These are phyloP conservation scores for Microbotryum lychnidis-dioicae DNA, from an alignment of 1,284 basidiomycete species.

Conservation along the genomic window DNA sequence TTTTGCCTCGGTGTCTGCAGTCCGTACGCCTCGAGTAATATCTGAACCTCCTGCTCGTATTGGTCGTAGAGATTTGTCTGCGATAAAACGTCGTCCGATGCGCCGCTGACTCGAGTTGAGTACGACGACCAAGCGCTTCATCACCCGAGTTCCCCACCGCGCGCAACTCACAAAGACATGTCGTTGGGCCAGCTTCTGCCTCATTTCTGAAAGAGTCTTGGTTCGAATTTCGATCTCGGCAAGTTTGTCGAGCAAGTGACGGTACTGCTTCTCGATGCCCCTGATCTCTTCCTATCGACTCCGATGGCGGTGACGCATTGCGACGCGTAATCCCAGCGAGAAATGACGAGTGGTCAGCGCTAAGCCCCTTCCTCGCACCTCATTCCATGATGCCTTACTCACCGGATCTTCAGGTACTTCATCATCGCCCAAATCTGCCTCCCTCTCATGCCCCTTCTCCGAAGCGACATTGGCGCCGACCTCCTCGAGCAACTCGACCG, in stretches of 20 bases:
- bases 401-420: slow-evolving; percentile 9
- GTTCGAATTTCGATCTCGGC: slow-evolving; percentile 9
- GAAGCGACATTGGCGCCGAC: slow-evolving; percentile 13
- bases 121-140: background rate
- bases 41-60: slow-evolving; percentile 3
- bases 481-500: background rate
- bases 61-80: slow-evolving; percentile 19
- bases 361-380: too few relatives aligned
- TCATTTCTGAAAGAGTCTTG: slow-evolving; percentile 5
- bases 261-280: slow-evolving; percentile 14
- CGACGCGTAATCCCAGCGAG: background rate
- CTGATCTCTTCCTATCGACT: slow-evolving; percentile 4
- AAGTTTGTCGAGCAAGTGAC: slow-evolving; percentile 5
- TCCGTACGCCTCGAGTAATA: slow-evolving; percentile 2
- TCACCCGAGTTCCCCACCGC: background rate
- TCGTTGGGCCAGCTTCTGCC: slow-evolving; percentile 9
- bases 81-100: background rate
- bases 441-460: slow-evolving; percentile 12
- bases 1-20: slow-evolving; percentile 9
- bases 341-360: background rate
- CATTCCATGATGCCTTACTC: background rate
- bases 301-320: background rate
- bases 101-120: background rate
- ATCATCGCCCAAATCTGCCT: background rate
- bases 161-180: slow-evolving; percentile 18